Percentiles rank a stretch among this genome's conserved stretches.
These are phyloP conservation scores for Priceomyces castillae DNA, from an alignment of 805 yeast species.

Conservation along the genomic window DNA sequence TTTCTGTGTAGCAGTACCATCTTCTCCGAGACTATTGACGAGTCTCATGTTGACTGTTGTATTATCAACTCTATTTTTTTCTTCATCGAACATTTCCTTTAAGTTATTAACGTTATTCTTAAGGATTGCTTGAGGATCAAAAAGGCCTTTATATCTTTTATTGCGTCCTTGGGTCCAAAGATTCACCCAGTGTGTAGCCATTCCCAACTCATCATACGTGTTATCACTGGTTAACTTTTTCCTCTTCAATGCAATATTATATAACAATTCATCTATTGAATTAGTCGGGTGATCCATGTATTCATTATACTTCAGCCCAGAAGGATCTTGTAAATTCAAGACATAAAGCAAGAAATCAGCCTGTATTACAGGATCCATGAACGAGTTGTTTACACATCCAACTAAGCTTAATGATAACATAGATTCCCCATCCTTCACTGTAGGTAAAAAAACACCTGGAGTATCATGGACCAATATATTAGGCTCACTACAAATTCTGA, in stretches of 20 bases:
- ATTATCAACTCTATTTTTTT: constrained; percentile 25
- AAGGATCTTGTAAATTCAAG: constrained; percentile 60
- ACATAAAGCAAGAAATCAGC: constrained; percentile 81
- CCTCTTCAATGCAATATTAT: constrained; percentile 43
- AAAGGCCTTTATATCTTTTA: constrained; percentile 27
- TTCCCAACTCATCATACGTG: constrained; percentile 52
- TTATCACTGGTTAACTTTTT: constrained; percentile 34
- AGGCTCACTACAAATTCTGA: constrained; percentile 59
- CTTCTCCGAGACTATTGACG: constrained; percentile 36
- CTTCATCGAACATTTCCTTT: constrained; percentile 22
- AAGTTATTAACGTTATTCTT: constrained; percentile 27
- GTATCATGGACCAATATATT: constrained; percentile 77
- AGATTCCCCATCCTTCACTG: constrained; percentile 57
- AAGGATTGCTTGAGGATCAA: constrained; percentile 34
- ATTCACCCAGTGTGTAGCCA: constrained; percentile 63
- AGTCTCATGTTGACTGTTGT: constrained; percentile 30
- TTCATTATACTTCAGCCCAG: constrained; percentile 43
- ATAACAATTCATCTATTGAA: constrained; percentile 56
- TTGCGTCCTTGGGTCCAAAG: constrained; percentile 57
- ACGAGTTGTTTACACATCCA: constrained; percentile 67
- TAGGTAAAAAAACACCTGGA: constrained; percentile 89
- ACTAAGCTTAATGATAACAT: constrained; percentile 73
- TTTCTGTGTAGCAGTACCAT: constrained; percentile 35
- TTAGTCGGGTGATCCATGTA: constrained; percentile 67
- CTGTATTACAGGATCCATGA: constrained; percentile 79